Evolutionary conservation across 169 alveolate genomes (phyloP).

Genomic region (Miamiensis avidus): DNA sequence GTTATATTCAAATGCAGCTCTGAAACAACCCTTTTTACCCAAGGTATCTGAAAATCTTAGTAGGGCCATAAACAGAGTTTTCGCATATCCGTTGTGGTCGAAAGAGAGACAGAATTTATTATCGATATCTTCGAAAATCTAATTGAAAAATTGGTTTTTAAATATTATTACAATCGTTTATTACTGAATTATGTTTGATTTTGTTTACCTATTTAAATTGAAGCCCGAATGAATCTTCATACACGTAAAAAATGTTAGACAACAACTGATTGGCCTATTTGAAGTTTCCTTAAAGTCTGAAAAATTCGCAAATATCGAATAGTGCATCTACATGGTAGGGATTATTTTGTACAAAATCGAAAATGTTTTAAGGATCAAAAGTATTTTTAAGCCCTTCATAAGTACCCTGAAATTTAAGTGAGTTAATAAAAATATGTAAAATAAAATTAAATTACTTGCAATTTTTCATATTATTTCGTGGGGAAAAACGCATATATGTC

Average conservation of each 20-base stretch:
- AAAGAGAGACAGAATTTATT: conserved; percentile 11
- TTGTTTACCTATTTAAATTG: conserved; percentile 21
- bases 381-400: conserved; percentile 15
- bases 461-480: conserved; percentile 32
- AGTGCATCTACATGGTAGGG: conserved; percentile 51
- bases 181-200: too few species aligned
- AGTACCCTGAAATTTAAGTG: conserved; percentile 8
- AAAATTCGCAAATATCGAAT: conserved; percentile 41
- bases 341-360: conserved; percentile 35
- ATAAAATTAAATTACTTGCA: conserved; percentile 1
- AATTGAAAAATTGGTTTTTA: background rate
- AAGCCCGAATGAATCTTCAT: conserved; percentile 46
- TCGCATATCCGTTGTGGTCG: conserved; percentile 33
- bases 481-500: conserved; percentile 13
- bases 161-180: background rate
- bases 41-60: conserved; percentile 62
- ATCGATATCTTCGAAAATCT: conserved; percentile 34
- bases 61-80: conserved; percentile 58
- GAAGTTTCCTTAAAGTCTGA: conserved; percentile 45
- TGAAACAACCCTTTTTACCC: conserved; percentile 77
- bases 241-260: conserved; percentile 39
- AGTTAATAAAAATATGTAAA: background rate
- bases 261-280: conserved; percentile 40
- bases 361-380: conserved; percentile 43
- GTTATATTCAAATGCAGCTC: conserved; percentile 71